phyloP scores from a whole-genome alignment of 2,329 filamentous ascomycete species.

The Ophiocordyceps sinensis region DNA sequence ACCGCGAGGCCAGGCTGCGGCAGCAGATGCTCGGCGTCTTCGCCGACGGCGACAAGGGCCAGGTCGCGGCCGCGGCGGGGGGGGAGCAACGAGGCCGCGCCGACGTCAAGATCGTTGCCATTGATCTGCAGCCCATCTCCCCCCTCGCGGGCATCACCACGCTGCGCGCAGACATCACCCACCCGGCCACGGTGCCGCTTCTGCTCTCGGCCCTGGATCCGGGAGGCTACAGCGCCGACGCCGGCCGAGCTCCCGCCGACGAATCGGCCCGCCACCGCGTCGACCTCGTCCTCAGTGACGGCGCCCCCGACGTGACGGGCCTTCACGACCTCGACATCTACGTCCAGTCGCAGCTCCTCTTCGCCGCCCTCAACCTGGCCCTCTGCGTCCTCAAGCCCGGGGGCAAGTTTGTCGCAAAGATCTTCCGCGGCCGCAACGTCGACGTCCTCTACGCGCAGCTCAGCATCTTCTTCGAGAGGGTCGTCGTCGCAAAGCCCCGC shows the following conservation, averaged over 20 bases:
- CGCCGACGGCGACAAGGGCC: slow-evolving; percentile 8
- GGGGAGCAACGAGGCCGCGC: too few species aligned
- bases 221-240: slow-evolving; percentile 28
- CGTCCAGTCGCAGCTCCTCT: slow-evolving; percentile 88
- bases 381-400: slow-evolving; percentile 85
- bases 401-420: slow-evolving; percentile 95
- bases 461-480: slow-evolving; percentile 72
- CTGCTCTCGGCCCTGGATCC: slow-evolving; percentile 75
- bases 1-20: slow-evolving; percentile 56
- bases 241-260: neutral
- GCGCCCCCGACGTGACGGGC: slow-evolving; percentile 90
- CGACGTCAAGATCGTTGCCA: slow-evolving; percentile 86
- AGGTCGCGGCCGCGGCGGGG: too few species aligned
- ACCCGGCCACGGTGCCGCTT: slow-evolving; percentile 85
- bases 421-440: slow-evolving; percentile 90
- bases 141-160: slow-evolving; percentile 86
- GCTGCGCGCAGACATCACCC: slow-evolving; percentile 89
- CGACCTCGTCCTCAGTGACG: slow-evolving; percentile 88
- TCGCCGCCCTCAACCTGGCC: slow-evolving; percentile 84
- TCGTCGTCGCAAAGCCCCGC: slow-evolving; percentile 84
- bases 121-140: slow-evolving; percentile 92
- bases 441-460: slow-evolving; percentile 89
- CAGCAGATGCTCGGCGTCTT: slow-evolving; percentile 44
- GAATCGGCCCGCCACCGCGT: slow-evolving; percentile 55
- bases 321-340: slow-evolving; percentile 97